A percentile compares a stretch with the other conserved stretches of the same genome.
Conservation (phyloP, 345 rosid species). For the Carallia brachiata region DNA sequence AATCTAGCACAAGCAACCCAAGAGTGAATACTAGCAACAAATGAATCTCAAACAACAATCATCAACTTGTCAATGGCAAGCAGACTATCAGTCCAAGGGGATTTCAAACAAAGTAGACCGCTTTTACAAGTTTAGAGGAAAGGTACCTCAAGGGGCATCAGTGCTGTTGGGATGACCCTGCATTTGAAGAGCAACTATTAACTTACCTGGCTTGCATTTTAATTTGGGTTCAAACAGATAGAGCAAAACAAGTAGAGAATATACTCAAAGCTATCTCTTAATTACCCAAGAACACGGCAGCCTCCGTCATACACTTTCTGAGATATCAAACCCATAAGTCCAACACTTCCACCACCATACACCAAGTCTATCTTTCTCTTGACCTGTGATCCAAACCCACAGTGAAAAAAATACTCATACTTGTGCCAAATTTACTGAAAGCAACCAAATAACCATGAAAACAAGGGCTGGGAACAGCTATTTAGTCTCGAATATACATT, state of each 20-base stretch:
- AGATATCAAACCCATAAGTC: constrained; percentile 92
- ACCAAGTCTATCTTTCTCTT: constrained; percentile 84
- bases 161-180: constrained; percentile 95
- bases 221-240: too few species aligned
- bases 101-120: constrained; percentile 9
- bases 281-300: constrained; percentile 89
- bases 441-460: constrained; percentile 1
- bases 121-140: constrained; percentile 7
- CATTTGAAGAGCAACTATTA: constrained; percentile 29
- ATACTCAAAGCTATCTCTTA: constrained; percentile 14
- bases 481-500: background rate
- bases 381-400: constrained; percentile 49
- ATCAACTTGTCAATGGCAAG: background rate
- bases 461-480: background rate
- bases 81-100: too few species aligned
- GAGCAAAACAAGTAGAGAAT: constrained; percentile 5
- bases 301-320: constrained; percentile 81
- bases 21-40: constrained; percentile 1
- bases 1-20: background rate
- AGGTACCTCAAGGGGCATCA: constrained; percentile 88
- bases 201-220: constrained; percentile 2
- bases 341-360: constrained; percentile 97
- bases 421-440: background rate
- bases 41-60: background rate
- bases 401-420: constrained; percentile 5